These are phyloP conservation scores for Colletotrichum endophyticum DNA, from an alignment of 2,329 filamentous ascomycete species.

Conservation along the genomic window DNA sequence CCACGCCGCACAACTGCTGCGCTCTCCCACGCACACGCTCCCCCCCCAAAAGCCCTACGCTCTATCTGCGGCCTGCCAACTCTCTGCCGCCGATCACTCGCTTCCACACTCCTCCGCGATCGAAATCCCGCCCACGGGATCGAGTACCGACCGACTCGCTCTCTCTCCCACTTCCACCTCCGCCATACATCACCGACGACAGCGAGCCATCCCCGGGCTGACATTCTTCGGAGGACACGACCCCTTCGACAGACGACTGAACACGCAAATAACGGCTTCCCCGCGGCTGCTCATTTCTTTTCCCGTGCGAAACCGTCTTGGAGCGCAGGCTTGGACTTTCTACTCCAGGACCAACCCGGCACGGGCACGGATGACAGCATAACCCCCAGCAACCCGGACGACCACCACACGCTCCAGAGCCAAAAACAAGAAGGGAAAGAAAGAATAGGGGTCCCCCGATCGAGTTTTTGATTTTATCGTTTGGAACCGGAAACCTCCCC, in stretches of 20 bases:
- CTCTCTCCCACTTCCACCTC: background rate
- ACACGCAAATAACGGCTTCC: background rate
- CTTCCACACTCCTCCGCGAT: background rate
- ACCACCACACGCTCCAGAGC: background rate
- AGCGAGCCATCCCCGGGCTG: background rate
- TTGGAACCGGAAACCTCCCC: background rate
- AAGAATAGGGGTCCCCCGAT: constrained; percentile 15
- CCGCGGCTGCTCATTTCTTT: background rate
- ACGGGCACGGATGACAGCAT: constrained; percentile 19
- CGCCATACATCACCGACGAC: constrained; percentile 4
- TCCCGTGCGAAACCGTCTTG: constrained; percentile 12
- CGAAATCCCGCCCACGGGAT: constrained; percentile 8
- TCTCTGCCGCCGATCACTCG: background rate
- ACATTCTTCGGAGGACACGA: background rate
- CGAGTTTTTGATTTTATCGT: background rate
- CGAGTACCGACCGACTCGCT: background rate
- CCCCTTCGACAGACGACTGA: background rate
- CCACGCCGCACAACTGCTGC: background rate
- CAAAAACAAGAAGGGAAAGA: background rate
- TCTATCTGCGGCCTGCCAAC: background rate
- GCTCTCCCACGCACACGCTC: background rate
- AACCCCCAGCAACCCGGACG: constrained; percentile 8
- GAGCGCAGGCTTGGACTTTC: constrained; percentile 1
- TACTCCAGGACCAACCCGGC: constrained; percentile 12
- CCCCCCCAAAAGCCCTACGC: background rate